A percentile compares a stretch with the other conserved stretches of the same genome.
Conservation (phyloP, 169 alveolate genomes). For the Babesia ovata region DNA sequence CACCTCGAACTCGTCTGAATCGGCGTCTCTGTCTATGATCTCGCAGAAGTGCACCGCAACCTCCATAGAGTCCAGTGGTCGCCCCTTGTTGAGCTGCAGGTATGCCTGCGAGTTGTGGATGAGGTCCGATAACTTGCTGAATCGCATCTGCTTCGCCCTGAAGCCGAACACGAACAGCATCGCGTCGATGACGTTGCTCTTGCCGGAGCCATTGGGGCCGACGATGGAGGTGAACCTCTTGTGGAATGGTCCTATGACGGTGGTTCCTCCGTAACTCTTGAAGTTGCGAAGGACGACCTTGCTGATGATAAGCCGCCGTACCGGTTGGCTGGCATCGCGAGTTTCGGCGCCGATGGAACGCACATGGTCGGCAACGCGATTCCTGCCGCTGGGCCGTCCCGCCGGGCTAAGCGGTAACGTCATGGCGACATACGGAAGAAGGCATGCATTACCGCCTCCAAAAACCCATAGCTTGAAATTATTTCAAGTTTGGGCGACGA, state of each 20-base stretch:
- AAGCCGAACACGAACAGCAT: slow-evolving; percentile 98
- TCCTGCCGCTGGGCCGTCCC: not conserved
- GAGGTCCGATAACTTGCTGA: slow-evolving; percentile 90
- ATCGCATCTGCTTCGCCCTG: slow-evolving; percentile 95
- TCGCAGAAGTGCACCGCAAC: slow-evolving; percentile 91
- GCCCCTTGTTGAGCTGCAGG: slow-evolving; percentile 66
- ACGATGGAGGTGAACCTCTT: slow-evolving; percentile 90
- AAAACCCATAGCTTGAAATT: too few species aligned
- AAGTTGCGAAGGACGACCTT: slow-evolving; percentile 91
- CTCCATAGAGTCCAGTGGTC: slow-evolving; percentile 79
- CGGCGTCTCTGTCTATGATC: slow-evolving; percentile 80
- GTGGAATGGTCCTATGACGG: slow-evolving; percentile 93
- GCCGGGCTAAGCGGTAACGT: too few species aligned
- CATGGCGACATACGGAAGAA: too few species aligned
- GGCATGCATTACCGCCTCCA: too few species aligned
- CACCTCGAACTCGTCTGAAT: slow-evolving; percentile 54
- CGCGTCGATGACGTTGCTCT: slow-evolving; percentile 98
- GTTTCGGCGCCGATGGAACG: slow-evolving; percentile 66
- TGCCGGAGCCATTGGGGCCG: slow-evolving; percentile 99
- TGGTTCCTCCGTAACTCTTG: slow-evolving; percentile 92
- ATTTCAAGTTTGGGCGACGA: too few species aligned
- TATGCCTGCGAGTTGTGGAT: slow-evolving; percentile 91
- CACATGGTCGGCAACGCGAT: slow-evolving; percentile 45
- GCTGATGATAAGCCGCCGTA: slow-evolving; percentile 84
- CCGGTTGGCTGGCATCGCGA: slow-evolving; percentile 47